Conservation (phyloP, 352 stramenopile species). For the Pythium rhizo-oryzae region DNA sequence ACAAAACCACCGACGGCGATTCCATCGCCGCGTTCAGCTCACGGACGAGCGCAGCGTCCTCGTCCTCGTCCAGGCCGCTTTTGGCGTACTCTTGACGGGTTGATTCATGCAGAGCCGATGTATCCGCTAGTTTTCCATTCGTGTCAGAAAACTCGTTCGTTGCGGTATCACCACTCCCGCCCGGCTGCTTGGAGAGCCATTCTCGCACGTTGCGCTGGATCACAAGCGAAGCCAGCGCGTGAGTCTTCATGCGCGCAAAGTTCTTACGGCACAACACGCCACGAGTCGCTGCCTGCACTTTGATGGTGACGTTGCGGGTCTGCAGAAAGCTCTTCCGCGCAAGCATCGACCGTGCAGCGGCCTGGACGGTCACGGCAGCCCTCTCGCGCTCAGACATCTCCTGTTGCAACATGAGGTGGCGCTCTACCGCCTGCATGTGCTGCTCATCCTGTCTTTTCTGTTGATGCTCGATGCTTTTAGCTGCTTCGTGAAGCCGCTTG, state of each 20-base stretch:
- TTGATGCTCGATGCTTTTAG: conserved; percentile 60
- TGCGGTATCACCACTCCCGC: background rate
- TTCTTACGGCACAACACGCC: conserved; percentile 85
- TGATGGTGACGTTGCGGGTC: conserved; percentile 85
- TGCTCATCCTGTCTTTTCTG: conserved; percentile 36
- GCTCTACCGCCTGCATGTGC: conserved; percentile 22
- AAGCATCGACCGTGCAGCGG: conserved; percentile 82
- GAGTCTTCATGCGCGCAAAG: conserved; percentile 86
- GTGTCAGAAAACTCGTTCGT: background rate
- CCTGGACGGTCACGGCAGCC: conserved; percentile 84
- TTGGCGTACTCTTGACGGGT: background rate
- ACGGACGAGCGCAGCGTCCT: conserved; percentile 21
- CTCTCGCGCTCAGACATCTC: conserved; percentile 64
- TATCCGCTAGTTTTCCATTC: background rate
- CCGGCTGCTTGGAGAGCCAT: conserved; percentile 70
- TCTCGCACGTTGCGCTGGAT: conserved; percentile 88
- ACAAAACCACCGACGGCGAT: conserved; percentile 1
- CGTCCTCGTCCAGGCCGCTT: background rate
- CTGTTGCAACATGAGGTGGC: conserved; percentile 27
- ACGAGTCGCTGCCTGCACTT: conserved; percentile 82
- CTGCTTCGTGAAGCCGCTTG: conserved; percentile 76
- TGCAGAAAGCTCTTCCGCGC: conserved; percentile 83
- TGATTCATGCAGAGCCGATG: background rate
- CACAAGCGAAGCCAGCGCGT: conserved; percentile 79
- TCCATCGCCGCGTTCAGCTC: conserved; percentile 25